Evolutionary conservation across 179 eudicot species (phyloP).

Genomic region (Silene coronaria): DNA sequence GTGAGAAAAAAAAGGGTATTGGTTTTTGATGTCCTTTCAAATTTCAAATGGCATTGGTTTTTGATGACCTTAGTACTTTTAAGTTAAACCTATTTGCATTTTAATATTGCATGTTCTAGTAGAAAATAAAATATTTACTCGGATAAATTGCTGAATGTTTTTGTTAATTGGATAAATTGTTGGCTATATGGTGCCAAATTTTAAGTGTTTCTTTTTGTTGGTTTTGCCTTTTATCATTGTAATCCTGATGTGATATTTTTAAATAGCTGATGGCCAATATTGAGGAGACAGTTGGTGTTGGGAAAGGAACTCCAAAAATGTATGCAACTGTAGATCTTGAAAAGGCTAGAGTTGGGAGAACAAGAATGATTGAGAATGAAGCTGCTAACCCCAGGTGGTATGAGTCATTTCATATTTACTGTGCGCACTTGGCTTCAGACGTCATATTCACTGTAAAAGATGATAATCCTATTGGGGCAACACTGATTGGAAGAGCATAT

Average conservation of each 20-base stretch:
- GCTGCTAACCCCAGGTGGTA: constrained; percentile 43
- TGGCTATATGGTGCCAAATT: not conserved
- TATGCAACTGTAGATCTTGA: constrained; percentile 52
- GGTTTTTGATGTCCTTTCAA: not conserved
- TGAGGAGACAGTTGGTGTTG: constrained; percentile 43
- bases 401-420: constrained; percentile 48
- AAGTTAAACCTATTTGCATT: too few relatives aligned
- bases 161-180: not conserved
- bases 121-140: too few relatives aligned
- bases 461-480: constrained; percentile 51
- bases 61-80: not conserved
- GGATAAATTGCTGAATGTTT: not conserved
- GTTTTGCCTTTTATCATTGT: not conserved
- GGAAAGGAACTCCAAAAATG: constrained; percentile 38
- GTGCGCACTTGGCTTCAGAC: constrained; percentile 39
- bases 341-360: constrained; percentile 47
- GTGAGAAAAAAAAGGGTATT: not conserved
- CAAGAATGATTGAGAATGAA: constrained; percentile 40
- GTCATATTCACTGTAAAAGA: constrained; percentile 48
- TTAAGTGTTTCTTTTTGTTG: not conserved
- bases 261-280: constrained; percentile 42
- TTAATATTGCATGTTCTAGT: not conserved
- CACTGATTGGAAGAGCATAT: constrained; percentile 48
- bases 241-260: constrained; percentile 6
- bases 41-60: not conserved